Percentiles rank a stretch among this genome's conserved stretches.
phyloP scores from a whole-genome alignment of 1,139 yeast species.

The Pichiaceae sp. region DNA sequence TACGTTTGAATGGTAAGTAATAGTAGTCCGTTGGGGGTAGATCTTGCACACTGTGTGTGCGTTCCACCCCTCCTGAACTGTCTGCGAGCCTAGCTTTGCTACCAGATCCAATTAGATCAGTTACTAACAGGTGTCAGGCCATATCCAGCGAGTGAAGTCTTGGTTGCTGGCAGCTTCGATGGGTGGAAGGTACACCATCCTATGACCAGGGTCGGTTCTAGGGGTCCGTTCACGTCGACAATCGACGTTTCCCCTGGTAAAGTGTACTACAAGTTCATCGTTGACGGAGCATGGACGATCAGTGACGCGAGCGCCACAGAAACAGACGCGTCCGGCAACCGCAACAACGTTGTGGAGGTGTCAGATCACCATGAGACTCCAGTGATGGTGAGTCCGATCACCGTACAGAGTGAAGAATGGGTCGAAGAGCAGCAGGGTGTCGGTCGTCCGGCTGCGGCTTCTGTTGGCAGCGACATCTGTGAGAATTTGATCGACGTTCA shows the following conservation, averaged over 20 bases:
- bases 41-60: too few species aligned
- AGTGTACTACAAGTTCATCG: slow-evolving; percentile 50
- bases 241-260: slow-evolving; percentile 24
- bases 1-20: too few species aligned
- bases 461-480: background rate
- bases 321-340: slow-evolving; percentile 39
- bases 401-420: background rate
- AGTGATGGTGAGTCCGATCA: background rate
- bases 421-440: background rate
- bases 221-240: slow-evolving; percentile 34
- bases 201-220: slow-evolving; percentile 36
- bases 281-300: slow-evolving; percentile 56
- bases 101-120: too few species aligned
- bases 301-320: slow-evolving; percentile 32
- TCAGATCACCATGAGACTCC: background rate
- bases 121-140: too few species aligned
- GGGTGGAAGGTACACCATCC: slow-evolving; percentile 48
- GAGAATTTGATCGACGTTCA: slow-evolving; percentile 1
- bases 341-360: slow-evolving; percentile 34
- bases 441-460: background rate
- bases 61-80: too few species aligned
- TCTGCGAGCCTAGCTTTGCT: too few species aligned
- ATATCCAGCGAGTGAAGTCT: slow-evolving; percentile 29
- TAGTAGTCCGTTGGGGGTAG: too few species aligned
- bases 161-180: slow-evolving; percentile 61